Evolutionary conservation across 2,329 filamentous ascomycete genomes (phyloP).

Genomic region (Teratosphaeria nubilosa): DNA sequence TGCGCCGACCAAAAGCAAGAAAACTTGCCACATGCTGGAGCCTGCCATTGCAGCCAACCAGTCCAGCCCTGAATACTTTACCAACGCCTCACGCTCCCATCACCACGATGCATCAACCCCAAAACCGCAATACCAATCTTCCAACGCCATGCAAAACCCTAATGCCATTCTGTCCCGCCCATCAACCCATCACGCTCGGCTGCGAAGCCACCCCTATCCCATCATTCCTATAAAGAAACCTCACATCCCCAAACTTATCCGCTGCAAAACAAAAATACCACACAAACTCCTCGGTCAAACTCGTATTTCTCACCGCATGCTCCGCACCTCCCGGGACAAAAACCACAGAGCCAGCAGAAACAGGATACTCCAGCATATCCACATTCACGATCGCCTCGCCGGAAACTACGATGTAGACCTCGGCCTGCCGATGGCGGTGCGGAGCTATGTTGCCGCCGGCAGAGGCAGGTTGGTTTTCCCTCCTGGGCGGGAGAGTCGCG

Average conservation of each 20-base stretch:
- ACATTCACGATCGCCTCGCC: conserved; percentile 30
- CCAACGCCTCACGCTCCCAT: not conserved
- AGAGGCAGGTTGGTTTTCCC: not conserved
- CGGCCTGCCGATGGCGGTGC: conserved; percentile 34
- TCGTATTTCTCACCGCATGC: conserved; percentile 26
- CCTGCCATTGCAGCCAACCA: not conserved
- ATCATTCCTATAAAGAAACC: not conserved
- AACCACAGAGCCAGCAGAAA: conserved; percentile 27
- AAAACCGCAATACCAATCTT: not conserved
- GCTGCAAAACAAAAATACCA: conserved; percentile 6
- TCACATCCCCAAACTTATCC: conserved; percentile 1
- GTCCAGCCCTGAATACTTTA: not conserved
- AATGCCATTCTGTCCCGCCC: not conserved
- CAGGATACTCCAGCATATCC: conserved; percentile 25
- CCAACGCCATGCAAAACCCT: not conserved
- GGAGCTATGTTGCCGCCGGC: conserved; percentile 26
- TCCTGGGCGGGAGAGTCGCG: conserved; percentile 22
- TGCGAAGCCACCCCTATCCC: not conserved
- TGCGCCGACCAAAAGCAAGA: not conserved
- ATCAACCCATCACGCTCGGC: not conserved
- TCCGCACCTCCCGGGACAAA: conserved; percentile 36
- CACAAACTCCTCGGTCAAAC: conserved; percentile 1
- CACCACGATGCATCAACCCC: not conserved
- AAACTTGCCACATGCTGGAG: not conserved
- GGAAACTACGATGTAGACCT: conserved; percentile 33